These are phyloP conservation scores for Colletotrichum australisinense DNA, from an alignment of 2,329 filamentous ascomycete species.

Conservation along the genomic window DNA sequence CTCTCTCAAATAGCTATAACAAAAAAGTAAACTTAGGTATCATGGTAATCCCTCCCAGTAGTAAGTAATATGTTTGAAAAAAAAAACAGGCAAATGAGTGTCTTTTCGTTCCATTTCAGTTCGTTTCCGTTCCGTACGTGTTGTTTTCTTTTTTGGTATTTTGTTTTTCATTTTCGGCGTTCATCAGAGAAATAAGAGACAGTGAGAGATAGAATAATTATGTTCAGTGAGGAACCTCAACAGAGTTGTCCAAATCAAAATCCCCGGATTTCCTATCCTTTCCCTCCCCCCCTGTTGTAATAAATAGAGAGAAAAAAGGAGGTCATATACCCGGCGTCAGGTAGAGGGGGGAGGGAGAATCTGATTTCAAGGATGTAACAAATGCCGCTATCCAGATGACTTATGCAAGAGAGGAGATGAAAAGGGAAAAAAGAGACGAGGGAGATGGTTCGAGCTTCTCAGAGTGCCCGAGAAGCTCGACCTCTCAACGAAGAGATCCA, in stretches of 20 bases:
- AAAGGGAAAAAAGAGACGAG: slow-evolving; percentile 36
- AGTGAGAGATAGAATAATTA: background rate
- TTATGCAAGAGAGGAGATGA: slow-evolving; percentile 35
- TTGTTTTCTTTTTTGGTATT: background rate
- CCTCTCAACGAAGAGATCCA: slow-evolving; percentile 34
- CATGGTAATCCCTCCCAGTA: slow-evolving; percentile 20
- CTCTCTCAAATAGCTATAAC: background rate
- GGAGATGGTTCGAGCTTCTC: too few relatives aligned
- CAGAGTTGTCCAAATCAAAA: slow-evolving; percentile 14
- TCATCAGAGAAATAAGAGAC: background rate
- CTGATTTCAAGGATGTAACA: slow-evolving; percentile 36
- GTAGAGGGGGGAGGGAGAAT: slow-evolving; percentile 36
- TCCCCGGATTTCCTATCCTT: slow-evolving; percentile 32
- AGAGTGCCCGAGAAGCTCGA: background rate
- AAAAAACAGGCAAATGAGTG: background rate
- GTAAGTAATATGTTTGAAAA: background rate
- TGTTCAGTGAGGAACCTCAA: background rate
- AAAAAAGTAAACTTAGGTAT: slow-evolving; percentile 25
- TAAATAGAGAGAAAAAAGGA: slow-evolving; percentile 38
- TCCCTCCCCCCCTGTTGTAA: slow-evolving; percentile 34
- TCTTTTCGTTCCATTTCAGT: background rate
- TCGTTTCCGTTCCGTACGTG: background rate
- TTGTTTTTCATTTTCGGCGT: background rate
- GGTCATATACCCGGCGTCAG: slow-evolving; percentile 40
- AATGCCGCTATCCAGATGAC: slow-evolving; percentile 34